phyloP scores from a whole-genome alignment of 768 basidiomycete genomes.

The Lactarius indigo region DNA sequence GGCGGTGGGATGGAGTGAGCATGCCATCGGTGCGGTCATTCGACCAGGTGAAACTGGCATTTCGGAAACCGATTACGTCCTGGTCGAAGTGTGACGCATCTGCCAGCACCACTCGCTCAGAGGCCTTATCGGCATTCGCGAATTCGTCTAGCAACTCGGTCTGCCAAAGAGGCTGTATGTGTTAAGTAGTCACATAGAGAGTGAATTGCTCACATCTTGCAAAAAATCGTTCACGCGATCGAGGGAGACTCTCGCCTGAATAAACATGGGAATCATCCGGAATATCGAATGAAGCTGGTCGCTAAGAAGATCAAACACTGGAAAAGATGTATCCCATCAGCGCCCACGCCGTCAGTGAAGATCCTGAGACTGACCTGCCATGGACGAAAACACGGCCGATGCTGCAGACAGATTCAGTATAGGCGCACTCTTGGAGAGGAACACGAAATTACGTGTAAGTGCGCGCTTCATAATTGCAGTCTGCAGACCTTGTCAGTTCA shows the following conservation, averaged over 20 bases:
- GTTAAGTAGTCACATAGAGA: not conserved
- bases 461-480: conserved; percentile 35
- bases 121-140: conserved; percentile 18
- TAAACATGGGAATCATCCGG: conserved; percentile 27
- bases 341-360: not conserved
- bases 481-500: conserved; percentile 2
- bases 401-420: conserved; percentile 17
- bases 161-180: conserved; percentile 15
- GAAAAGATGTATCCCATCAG: not conserved
- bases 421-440: not conserved
- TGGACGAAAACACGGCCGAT: conserved; percentile 32
- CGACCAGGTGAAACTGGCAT: conserved; percentile 57
- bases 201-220: conserved; percentile 25
- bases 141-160: conserved; percentile 35
- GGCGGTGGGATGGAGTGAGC: conserved; percentile 42
- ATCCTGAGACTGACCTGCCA: conserved; percentile 21
- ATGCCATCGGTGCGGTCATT: conserved; percentile 33
- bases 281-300: conserved; percentile 31
- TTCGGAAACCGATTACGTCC: conserved; percentile 44
- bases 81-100: conserved; percentile 23
- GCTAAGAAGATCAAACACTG: conserved; percentile 41
- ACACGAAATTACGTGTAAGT: conserved; percentile 29
- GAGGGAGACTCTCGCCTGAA: conserved; percentile 38
- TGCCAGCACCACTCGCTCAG: conserved; percentile 18
- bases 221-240: conserved; percentile 41